Evolutionary conservation across 768 basidiomycete species (phyloP).

Genomic region (Tricholoma saponaceum): DNA sequence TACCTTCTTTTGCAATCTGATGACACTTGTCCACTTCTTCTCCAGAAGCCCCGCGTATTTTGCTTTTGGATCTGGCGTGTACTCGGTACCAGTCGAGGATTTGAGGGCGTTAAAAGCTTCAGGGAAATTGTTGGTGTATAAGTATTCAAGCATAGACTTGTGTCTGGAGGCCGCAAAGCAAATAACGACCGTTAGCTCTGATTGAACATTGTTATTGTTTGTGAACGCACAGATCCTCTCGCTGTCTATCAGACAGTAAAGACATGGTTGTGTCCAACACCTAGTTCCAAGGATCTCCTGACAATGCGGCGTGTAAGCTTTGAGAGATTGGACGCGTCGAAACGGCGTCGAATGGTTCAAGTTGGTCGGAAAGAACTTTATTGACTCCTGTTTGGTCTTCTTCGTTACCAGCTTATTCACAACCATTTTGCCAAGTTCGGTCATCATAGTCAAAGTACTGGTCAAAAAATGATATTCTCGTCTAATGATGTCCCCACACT

Average conservation of each 20-base stretch:
- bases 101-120: slow-evolving; percentile 60
- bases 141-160: slow-evolving; percentile 79
- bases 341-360: neutral
- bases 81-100: slow-evolving; percentile 52
- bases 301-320: neutral
- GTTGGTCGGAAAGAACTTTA: neutral
- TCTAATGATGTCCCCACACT: neutral
- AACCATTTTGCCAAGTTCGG: too few species aligned
- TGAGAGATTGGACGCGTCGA: slow-evolving; percentile 12
- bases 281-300: neutral
- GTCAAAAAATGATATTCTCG: neutral
- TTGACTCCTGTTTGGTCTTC: slow-evolving; percentile 8
- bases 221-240: slow-evolving; percentile 26
- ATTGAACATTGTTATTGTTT: neutral
- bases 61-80: slow-evolving; percentile 80
- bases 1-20: slow-evolving; percentile 93
- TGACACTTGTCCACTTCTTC: slow-evolving; percentile 98
- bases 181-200: neutral
- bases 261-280: slow-evolving; percentile 18
- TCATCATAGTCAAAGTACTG: too few species aligned
- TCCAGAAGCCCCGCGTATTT: slow-evolving; percentile 85
- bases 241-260: slow-evolving; percentile 29
- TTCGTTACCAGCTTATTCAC: neutral
- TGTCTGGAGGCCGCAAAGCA: slow-evolving; percentile 41
- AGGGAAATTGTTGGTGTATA: slow-evolving; percentile 60